Conservation (phyloP, 2,329 filamentous ascomycete species). For the Alternaria solani region DNA sequence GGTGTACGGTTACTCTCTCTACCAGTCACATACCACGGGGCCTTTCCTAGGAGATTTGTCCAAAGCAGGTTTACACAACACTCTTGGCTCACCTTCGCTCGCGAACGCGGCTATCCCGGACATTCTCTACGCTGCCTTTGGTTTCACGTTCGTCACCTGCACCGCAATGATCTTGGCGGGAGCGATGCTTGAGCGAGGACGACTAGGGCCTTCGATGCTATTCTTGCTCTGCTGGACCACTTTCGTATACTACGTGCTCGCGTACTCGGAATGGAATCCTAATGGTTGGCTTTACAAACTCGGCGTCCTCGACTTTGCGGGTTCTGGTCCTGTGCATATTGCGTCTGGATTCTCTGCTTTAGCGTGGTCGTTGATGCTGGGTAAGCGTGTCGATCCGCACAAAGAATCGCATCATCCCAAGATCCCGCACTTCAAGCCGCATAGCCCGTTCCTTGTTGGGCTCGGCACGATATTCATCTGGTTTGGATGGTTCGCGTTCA, state of each 20-base stretch:
- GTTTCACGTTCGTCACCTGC: constrained; percentile 46
- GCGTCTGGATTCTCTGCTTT: constrained; percentile 75
- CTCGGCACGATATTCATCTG: constrained; percentile 71
- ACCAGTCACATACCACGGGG: constrained; percentile 45
- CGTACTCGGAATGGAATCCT: constrained; percentile 80
- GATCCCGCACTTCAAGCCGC: constrained; percentile 71
- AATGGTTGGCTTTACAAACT: constrained; percentile 75
- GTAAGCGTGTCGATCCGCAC: constrained; percentile 70
- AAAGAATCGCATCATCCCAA: constrained; percentile 54
- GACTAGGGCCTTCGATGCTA: constrained; percentile 42
- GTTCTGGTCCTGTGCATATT: constrained; percentile 78
- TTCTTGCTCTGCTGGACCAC: constrained; percentile 49
- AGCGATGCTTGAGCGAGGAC: constrained; percentile 45
- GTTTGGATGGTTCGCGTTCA: constrained; percentile 50
- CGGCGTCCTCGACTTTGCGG: constrained; percentile 76
- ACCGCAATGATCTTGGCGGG: constrained; percentile 47
- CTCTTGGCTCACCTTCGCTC: constrained; percentile 41
- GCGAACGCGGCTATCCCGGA: constrained; percentile 45
- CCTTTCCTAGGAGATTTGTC: constrained; percentile 44
- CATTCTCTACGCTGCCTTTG: constrained; percentile 45
- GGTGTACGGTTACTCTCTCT: constrained; percentile 58
- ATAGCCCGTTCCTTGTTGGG: constrained; percentile 77
- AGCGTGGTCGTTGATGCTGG: constrained; percentile 74
- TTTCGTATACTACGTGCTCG: constrained; percentile 58
- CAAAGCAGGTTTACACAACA: constrained; percentile 42